Base-by-base conservation (phyloP, 164 flowering plant genomes). In the Vitis labrusca region DNA sequence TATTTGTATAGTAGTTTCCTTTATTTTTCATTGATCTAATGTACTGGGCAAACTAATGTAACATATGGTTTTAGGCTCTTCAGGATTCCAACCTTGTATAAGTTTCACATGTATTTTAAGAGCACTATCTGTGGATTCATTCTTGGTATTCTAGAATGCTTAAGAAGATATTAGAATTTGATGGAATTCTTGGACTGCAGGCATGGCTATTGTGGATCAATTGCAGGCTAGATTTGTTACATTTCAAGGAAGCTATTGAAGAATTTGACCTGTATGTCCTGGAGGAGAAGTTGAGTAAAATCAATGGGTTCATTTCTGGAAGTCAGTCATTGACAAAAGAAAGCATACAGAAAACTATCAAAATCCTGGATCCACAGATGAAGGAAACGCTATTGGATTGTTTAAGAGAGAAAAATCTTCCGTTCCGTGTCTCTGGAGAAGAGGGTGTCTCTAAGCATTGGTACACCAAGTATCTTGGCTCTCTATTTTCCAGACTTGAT, bases 351-450 rank as follows among this genome's bases (percentile, higher is more conserved):
- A 75, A 77, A 53, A 61, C 82, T 59, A 30, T 82, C 19, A 79
- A 68, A 72, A 19, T 32, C 61, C 74, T 84, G 67, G 78, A 87
- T 78, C 85, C 87, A 10, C 82, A 70, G 47, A 71, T 76, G 70
- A 84, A 82, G 68, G 79, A 78, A 68, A 73, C 64, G 17, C 80
- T 91, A 74, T 49, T 83, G 65, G 79, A 87, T 59, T 92, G 97
- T 72, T 70, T 89, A 55, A 72, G 74, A 37, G 81, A 75, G 64
- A 79, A 79, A 52, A 70, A 78, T 50, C 59, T 70, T 58, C 73
- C 67, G 50, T 61, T 76, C 27, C 74, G 7, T 17, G 66, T 73
- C 47, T 80, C 85, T 47, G 88, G 84, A 65, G 84, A 84, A 72
- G 90, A 81, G 64, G 79, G 19, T 53, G 71, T 59, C 60, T 80